Base-by-base conservation (phyloP, 805 yeast genomes). In the Barnettozyma wickerhamii region DNA sequence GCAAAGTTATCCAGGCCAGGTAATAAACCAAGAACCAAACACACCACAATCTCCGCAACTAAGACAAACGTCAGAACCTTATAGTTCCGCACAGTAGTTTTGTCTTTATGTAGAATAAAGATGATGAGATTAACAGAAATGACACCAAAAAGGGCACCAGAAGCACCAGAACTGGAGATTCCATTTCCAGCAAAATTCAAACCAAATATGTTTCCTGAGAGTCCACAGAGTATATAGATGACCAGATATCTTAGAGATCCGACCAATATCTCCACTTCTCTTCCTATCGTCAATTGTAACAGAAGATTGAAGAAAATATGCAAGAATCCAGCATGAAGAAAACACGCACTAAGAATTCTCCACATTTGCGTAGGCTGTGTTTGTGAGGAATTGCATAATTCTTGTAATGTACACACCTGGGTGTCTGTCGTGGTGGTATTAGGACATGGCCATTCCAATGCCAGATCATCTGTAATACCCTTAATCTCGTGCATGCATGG, bases 1-100 rank as follows among this genome's bases (percentile, higher is more conserved):
- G 84, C 71, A 53, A 83, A 83, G 55, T 83, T 83, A 58, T 83
- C 90, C 40, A 83, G 55, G 0, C 90, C 90, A 0, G 90, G 90
- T 13, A 83, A 60, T 15, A 83, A 63, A 0, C 90, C 90, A 15
- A 83, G 60, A 6, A 73, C 82, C 34, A 83, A 68, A 29, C 80
- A 69, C 5, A 81, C 65, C 10, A 81, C 51, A 28, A 83, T 69
- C 54, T 83, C 88, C 9, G 63, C 60, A n/a, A 79, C 45, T 61
- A 78, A 71, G 12, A 72, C 64, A 18, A 58, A 35, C 10, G 83
- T 60, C 26, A 72, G 65, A 6, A 71, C 53, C 27, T 62, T 64
- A 46, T 77, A 84, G 33, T 65, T 66, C 19, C 67, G 66, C 40
- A 64, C 62, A 46, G 72, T 67, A 47, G 72, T 62, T 55, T 67